phyloP scores from a whole-genome alignment of 305 asterid species.

The Rubia balearica region DNA sequence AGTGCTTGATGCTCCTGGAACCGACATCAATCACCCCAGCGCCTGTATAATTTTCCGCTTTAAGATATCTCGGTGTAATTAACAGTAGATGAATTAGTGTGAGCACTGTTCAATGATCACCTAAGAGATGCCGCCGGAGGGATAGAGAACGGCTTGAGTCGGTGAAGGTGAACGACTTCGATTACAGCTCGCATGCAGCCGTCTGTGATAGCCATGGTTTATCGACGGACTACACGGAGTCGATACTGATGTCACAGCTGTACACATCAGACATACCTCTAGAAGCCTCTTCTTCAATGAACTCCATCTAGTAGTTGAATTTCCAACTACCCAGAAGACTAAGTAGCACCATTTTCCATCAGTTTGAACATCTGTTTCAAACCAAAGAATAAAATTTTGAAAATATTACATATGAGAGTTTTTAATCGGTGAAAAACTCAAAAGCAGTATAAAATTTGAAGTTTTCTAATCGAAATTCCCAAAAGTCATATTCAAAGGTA shows the following conservation, averaged over 20 bases:
- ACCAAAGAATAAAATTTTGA: conserved; percentile 1
- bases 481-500: background rate
- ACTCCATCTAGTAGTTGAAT: conserved; percentile 39
- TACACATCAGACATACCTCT: conserved; percentile 58
- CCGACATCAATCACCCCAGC: conserved; percentile 78
- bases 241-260: conserved; percentile 37
- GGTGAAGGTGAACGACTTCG: conserved; percentile 70
- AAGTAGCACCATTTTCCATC: conserved; percentile 83
- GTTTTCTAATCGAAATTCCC: background rate
- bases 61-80: background rate
- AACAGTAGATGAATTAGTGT: background rate
- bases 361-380: conserved; percentile 48
- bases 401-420: background rate
- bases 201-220: conserved; percentile 41
- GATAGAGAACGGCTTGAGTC: conserved; percentile 63
- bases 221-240: background rate
- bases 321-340: conserved; percentile 57
- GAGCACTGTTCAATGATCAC: conserved; percentile 17
- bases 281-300: conserved; percentile 53
- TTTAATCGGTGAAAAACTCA: background rate
- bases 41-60: conserved; percentile 39
- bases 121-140: conserved; percentile 95
- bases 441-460: background rate
- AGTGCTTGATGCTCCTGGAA: conserved; percentile 86
- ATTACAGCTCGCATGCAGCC: conserved; percentile 52